Percentiles rank a stretch among this genome's conserved stretches.
Conservation (phyloP, 2,329 filamentous ascomycete species). For the Verticillium albo-atrum region DNA sequence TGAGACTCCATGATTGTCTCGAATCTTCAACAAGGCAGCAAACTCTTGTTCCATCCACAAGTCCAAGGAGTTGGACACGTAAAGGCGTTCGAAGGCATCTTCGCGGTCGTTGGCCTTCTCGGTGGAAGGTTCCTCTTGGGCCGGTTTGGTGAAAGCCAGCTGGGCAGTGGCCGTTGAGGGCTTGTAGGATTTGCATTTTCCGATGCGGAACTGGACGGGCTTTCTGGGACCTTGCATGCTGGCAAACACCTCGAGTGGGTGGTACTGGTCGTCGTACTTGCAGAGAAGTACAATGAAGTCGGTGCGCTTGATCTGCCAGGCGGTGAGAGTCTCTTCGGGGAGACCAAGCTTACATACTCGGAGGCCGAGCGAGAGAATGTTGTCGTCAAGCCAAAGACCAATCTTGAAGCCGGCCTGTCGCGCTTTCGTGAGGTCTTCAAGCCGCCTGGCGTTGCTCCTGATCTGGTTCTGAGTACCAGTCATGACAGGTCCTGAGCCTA, state of each 20-base stretch:
- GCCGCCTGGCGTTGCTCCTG: conserved; percentile 25
- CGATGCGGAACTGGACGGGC: conserved; percentile 55
- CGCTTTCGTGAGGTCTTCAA: conserved; percentile 53
- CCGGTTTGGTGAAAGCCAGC: conserved; percentile 36
- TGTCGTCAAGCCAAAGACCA: conserved; percentile 52
- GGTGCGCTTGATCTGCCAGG: conserved; percentile 64
- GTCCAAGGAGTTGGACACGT: conserved; percentile 69
- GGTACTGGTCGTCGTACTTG: conserved; percentile 59
- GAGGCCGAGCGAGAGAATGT: conserved; percentile 62
- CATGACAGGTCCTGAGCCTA: conserved; percentile 11
- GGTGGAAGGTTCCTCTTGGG: not conserved
- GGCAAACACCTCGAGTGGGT: conserved; percentile 49
- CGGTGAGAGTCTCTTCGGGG: conserved; percentile 67
- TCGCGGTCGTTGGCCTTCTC: not conserved
- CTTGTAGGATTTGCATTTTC: conserved; percentile 69
- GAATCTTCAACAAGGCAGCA: conserved; percentile 55
- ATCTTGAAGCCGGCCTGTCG: conserved; percentile 67
- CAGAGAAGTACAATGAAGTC: conserved; percentile 75
- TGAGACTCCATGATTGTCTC: not conserved
- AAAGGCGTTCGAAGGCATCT: conserved; percentile 47
- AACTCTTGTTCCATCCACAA: conserved; percentile 64
- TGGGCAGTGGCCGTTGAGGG: conserved; percentile 54
- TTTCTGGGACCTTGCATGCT: conserved; percentile 24
- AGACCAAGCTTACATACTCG: conserved; percentile 67
- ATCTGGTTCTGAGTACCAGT: conserved; percentile 16